Conservation (phyloP, 345 rosid species). For the Rhodamnia rubescens region DNA sequence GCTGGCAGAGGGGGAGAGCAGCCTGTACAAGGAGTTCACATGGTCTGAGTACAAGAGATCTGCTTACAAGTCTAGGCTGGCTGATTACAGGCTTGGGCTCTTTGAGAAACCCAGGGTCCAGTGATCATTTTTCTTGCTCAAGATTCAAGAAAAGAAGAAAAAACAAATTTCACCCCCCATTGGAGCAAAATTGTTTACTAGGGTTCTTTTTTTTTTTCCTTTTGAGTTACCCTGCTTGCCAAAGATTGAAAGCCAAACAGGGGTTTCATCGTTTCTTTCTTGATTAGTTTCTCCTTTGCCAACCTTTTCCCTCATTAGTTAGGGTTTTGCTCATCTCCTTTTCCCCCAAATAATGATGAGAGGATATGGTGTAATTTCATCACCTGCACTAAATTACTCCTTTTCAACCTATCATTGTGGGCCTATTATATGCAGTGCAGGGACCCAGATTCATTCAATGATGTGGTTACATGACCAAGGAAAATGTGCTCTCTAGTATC, state of each 20-base stretch:
- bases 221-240: not conserved
- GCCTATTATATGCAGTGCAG: not conserved
- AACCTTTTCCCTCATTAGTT: not conserved
- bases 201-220: not conserved
- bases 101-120: constrained; percentile 34
- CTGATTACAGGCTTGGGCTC: constrained; percentile 59
- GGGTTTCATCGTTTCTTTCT: not conserved
- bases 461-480: not conserved
- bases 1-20: constrained; percentile 41
- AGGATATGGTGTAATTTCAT: not conserved
- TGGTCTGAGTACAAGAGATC: constrained; percentile 78
- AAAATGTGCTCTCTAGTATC: not conserved
- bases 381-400: not conserved
- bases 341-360: not conserved
- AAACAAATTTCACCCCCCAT: not conserved
- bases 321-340: not conserved
- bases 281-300: not conserved
- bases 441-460: not conserved
- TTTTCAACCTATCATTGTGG: not conserved
- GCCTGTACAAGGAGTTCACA: constrained; percentile 73
- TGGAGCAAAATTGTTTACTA: not conserved
- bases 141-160: not conserved
- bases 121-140: not conserved
- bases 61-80: constrained; percentile 66
- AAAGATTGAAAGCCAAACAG: not conserved